Base-by-base conservation (phyloP, 78 protist genomes). In the Parvularia atlantis region DNA sequence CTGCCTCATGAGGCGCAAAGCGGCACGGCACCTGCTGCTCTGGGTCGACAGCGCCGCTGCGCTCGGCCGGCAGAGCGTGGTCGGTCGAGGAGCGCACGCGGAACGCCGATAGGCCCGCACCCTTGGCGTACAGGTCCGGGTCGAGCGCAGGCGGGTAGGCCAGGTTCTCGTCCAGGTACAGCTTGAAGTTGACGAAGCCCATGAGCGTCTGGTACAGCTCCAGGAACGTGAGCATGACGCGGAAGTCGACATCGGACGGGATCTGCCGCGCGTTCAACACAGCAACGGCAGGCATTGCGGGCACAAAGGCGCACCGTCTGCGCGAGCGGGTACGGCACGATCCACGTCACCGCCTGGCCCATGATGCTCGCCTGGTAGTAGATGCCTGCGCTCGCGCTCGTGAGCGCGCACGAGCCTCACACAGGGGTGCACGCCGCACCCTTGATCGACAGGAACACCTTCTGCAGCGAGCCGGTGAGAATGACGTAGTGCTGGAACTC, bases 371-470 rank as follows among this genome's bases (percentile, higher is more conserved):
- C 96, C 72, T 88, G 93, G 53, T 83, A 91, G 84, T 91, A 91
- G 77, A 84, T 59, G 41, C 80, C 80, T 30, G 39, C 3, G 28
- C n/a, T n/a, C 46, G 31, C 3, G 13, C 4, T 6, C 35, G 37
- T 41, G 7, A 24, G 11, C 19, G 17, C 11, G 17, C 44, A 63
- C 11, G 17, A 7, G 17, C 11, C 9, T 33, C 9, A 65, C 53
- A 46, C 4, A 65, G 17, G n/a, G n/a, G n/a, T n/a, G n/a, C n/a
- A n/a, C n/a, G n/a, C n/a, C n/a, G 9, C 9, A 48, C 98, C 98
- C 78, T 94, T 93, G 84, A 94, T 81, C 30, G 97, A 88, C 36
- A 94, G 59, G 80, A 96, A 96, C 19, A 71, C 89, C 67, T 88
- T 85, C 39, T 68, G 54, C 44, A 94, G 78, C 1, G 81, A 16